Conservation (phyloP, 1,284 basidiomycete species). For the Volvariella surrecta region DNA sequence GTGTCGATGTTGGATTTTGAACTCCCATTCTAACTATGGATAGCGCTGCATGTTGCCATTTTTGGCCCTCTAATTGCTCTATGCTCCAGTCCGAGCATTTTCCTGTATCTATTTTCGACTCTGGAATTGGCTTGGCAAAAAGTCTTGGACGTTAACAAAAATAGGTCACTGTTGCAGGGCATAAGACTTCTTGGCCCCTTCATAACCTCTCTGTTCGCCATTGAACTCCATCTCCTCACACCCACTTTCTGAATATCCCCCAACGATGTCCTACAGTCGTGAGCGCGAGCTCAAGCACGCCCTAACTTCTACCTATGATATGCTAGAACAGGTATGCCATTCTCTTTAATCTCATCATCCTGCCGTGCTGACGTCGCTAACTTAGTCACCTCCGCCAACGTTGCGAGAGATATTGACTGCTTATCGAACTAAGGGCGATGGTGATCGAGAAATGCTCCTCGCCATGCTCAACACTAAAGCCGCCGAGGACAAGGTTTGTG, state of each 20-base stretch:
- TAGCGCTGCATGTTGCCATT: neutral
- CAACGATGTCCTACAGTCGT: constrained; percentile 15
- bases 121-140: constrained; percentile 29
- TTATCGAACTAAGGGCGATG: constrained; percentile 77
- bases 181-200: constrained; percentile 33
- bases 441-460: constrained; percentile 83
- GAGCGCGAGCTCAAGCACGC: constrained; percentile 21
- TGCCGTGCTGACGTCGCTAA: constrained; percentile 9
- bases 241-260: constrained; percentile 14
- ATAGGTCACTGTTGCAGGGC: constrained; percentile 29
- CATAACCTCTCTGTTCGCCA: constrained; percentile 17
- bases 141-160: constrained; percentile 33
- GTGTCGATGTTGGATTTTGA: neutral
- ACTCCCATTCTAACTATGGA: constrained; percentile 1
- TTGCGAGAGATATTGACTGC: constrained; percentile 80
- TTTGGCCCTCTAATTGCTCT: constrained; percentile 8
- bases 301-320: constrained; percentile 21
- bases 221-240: constrained; percentile 24
- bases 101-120: constrained; percentile 28
- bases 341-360: constrained; percentile 2
- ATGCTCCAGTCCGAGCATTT: constrained; percentile 23
- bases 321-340: constrained; percentile 28
- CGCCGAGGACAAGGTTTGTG: constrained; percentile 70
- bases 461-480: constrained; percentile 85
- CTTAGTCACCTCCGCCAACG: constrained; percentile 63